Evolutionary conservation across 2,329 filamentous ascomycete genomes (phyloP).

Genomic region (Neonectria ditissima): DNA sequence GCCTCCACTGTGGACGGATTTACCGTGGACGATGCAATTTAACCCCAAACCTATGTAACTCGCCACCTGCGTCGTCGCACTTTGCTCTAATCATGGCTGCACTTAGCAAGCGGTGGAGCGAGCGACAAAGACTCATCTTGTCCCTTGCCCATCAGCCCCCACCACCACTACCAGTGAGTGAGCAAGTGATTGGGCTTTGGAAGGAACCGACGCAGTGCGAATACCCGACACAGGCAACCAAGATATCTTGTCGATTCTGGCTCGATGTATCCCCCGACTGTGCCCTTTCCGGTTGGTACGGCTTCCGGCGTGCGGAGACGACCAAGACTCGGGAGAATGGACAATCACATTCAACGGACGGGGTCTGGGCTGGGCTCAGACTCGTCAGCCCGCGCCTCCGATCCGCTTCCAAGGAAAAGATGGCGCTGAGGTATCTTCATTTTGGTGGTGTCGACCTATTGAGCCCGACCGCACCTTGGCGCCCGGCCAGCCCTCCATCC

Average conservation of each 20-base stretch:
- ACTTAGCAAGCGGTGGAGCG: constrained; percentile 7
- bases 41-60: constrained; percentile 8
- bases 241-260: not conserved
- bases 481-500: constrained; percentile 5
- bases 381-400: not conserved
- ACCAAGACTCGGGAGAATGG: constrained; percentile 8
- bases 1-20: constrained; percentile 6
- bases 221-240: not conserved
- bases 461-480: constrained; percentile 10
- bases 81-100: constrained; percentile 7
- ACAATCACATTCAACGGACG: not conserved
- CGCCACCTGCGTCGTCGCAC: constrained; percentile 9
- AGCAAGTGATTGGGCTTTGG: not conserved
- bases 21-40: not conserved
- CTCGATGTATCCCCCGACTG: not conserved
- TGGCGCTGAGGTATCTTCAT: not conserved
- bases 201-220: constrained; percentile 2
- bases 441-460: constrained; percentile 13
- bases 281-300: not conserved
- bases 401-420: not conserved
- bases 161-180: no score
- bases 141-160: not conserved
- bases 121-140: constrained; percentile 1
- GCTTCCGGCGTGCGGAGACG: not conserved
- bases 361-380: constrained; percentile 2